Evolutionary conservation across 495 filamentous ascomycete genomes (phyloP).

Genomic region (Talaromyces stipitatus): DNA sequence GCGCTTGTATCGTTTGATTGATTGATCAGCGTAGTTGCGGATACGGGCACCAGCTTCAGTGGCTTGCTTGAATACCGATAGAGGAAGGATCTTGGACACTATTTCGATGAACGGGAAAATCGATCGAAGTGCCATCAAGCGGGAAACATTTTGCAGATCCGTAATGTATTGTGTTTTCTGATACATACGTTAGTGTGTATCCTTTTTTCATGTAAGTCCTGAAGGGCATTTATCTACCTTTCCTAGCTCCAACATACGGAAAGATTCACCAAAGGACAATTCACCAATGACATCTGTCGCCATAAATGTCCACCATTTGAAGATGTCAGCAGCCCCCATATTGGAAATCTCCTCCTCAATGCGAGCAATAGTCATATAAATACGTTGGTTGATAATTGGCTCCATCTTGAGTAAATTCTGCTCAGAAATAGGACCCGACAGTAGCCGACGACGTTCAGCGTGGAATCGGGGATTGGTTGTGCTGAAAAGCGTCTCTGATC

Average conservation of each 20-base stretch:
- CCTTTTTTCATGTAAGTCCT: background rate
- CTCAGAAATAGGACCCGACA: slow-evolving; percentile 24
- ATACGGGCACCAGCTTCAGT: slow-evolving; percentile 7
- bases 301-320: slow-evolving; percentile 39
- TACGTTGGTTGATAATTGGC: slow-evolving; percentile 12
- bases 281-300: slow-evolving; percentile 36
- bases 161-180: background rate
- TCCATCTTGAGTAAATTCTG: slow-evolving; percentile 14
- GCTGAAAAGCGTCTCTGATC: slow-evolving; percentile 18
- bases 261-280: slow-evolving; percentile 43
- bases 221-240: slow-evolving; percentile 16
- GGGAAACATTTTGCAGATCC: background rate
- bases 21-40: slow-evolving; percentile 15
- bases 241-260: slow-evolving; percentile 33
- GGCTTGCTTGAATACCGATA: background rate
- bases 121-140: background rate
- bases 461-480: slow-evolving; percentile 16
- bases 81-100: background rate
- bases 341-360: slow-evolving; percentile 17
- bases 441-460: slow-evolving; percentile 14
- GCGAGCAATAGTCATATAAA: slow-evolving; percentile 16
- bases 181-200: background rate
- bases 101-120: slow-evolving; percentile 1
- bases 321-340: slow-evolving; percentile 23
- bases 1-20: slow-evolving; percentile 20